phyloP scores from a whole-genome alignment of 2,329 filamentous ascomycete species.

The Botrytis galanthina region DNA sequence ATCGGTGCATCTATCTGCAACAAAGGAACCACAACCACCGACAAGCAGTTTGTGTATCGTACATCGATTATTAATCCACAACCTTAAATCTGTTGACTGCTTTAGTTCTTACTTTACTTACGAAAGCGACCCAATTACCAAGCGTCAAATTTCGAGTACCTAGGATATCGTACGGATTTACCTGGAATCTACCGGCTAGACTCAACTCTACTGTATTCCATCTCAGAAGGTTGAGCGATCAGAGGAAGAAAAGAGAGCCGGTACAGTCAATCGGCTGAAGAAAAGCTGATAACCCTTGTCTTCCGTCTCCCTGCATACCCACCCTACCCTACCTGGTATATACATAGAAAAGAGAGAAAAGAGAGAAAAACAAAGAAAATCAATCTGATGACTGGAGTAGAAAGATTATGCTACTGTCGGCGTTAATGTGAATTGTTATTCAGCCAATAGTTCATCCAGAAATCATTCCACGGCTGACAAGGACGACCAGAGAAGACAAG shows the following conservation, averaged over 20 bases:
- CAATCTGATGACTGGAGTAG: slow-evolving; percentile 4
- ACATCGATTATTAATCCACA: background rate
- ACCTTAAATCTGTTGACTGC: background rate
- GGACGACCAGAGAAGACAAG: background rate
- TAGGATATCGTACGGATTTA: background rate
- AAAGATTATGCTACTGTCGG: slow-evolving; percentile 6
- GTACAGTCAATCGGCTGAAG: background rate
- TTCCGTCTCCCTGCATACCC: background rate
- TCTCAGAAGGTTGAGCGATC: background rate
- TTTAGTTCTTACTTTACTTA: background rate
- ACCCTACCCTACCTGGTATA: background rate
- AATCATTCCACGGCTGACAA: background rate
- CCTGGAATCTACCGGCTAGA: background rate
- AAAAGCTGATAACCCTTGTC: background rate
- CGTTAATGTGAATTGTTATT: slow-evolving; percentile 4
- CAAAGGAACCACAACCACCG: background rate
- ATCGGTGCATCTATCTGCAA: background rate
- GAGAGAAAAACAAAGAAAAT: background rate
- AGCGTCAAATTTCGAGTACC: background rate
- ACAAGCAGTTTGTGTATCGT: background rate
- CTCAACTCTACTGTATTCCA: background rate
- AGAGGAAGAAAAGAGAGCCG: background rate
- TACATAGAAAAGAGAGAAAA: background rate
- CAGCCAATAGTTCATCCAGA: background rate
- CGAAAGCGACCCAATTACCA: background rate